These are phyloP conservation scores for Fraxinus paxiana DNA, from an alignment of 305 asterid species.

Conservation along the genomic window DNA sequence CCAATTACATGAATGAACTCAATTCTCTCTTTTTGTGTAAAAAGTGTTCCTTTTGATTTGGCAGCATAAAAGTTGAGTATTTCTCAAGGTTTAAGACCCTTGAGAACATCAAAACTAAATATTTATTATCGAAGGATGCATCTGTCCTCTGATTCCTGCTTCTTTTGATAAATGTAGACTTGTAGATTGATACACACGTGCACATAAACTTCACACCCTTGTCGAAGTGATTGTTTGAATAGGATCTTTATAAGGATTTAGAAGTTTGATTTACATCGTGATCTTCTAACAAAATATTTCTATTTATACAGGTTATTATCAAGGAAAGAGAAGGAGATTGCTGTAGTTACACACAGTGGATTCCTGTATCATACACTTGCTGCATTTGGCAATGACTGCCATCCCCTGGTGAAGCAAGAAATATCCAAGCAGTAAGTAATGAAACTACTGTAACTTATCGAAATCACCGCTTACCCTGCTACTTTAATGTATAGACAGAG, in stretches of 20 bases:
- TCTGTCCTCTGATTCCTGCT: not conserved
- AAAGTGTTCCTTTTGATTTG: not conserved
- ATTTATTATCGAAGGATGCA: not conserved
- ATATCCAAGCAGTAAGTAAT: conserved; percentile 65
- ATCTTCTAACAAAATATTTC: not conserved
- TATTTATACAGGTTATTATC: conserved; percentile 55
- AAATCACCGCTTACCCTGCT: not conserved
- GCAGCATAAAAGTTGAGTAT: not conserved
- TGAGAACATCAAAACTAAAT: not conserved
- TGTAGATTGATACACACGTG: not conserved
- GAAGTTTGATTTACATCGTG: not conserved
- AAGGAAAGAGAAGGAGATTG: conserved; percentile 82
- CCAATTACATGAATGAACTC: not conserved
- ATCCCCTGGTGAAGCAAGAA: conserved; percentile 62
- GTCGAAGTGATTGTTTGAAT: not conserved
- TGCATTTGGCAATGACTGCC: conserved; percentile 63
- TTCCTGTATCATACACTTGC: conserved; percentile 70
- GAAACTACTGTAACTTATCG: not conserved
- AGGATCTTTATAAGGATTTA: not conserved
- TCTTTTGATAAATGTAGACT: not conserved
- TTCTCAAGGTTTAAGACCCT: not conserved
- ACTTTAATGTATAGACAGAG: not conserved
- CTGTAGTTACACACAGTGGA: conserved; percentile 86
- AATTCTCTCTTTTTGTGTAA: not conserved
- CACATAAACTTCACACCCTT: not conserved